phyloP scores from a whole-genome alignment of 805 yeast genomes.

The Wickerhamomyces canadensis region DNA sequence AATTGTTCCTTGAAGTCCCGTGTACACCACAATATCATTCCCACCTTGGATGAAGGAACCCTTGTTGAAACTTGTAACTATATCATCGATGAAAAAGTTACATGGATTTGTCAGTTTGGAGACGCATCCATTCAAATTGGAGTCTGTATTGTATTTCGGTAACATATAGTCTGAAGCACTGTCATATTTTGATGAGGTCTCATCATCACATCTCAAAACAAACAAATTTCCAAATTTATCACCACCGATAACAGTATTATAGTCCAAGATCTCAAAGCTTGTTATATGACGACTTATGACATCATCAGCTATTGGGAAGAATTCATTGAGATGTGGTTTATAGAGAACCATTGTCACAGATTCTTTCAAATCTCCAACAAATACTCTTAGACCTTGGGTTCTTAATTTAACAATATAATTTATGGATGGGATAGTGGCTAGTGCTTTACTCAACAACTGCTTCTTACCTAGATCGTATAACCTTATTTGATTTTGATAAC shows the following conservation, averaged over 20 bases:
- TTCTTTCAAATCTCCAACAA: constrained; percentile 66
- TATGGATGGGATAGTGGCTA: constrained; percentile 37
- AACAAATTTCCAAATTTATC: constrained; percentile 83
- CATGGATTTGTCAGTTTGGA: constrained; percentile 44
- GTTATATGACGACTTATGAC: constrained; percentile 62
- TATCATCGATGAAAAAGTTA: constrained; percentile 66
- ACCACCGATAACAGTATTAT: constrained; percentile 73
- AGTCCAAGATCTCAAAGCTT: constrained; percentile 54
- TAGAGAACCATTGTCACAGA: constrained; percentile 56
- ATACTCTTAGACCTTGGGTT: constrained; percentile 52
- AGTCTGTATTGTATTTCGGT: constrained; percentile 27
- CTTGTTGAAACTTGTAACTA: constrained; percentile 54
- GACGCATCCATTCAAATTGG: constrained; percentile 44
- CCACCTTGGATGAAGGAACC: constrained; percentile 58
- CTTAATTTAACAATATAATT: constrained; percentile 49
- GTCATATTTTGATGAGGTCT: constrained; percentile 44
- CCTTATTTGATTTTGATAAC: constrained; percentile 45
- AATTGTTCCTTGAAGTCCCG: constrained; percentile 78
- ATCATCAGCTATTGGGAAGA: constrained; percentile 69
- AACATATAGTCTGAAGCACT: constrained; percentile 34
- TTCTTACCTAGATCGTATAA: constrained; percentile 72
- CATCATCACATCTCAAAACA: constrained; percentile 55
- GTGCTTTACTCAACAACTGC: constrained; percentile 68
- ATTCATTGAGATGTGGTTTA: constrained; percentile 40
- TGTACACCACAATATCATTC: constrained; percentile 57